Evolutionary conservation across 352 stramenopile species (phyloP), one percentile per base, ranked within the genome.

Genomic region (Globisporangium canariense): DNA sequence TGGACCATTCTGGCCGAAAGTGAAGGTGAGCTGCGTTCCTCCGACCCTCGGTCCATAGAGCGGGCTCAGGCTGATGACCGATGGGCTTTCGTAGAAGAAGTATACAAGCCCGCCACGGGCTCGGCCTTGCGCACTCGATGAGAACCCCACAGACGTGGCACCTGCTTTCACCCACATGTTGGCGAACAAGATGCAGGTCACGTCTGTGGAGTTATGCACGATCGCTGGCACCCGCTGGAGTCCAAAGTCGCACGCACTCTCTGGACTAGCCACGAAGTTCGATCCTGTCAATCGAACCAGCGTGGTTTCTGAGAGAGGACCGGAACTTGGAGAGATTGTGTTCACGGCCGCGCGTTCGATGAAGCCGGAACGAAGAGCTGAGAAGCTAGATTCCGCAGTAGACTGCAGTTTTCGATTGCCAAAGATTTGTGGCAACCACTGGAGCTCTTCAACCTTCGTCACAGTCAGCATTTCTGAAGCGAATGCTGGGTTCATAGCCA

Each of bases 121-220:
- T 57, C 65, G 62, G 10, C 77, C 74, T 34, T 81, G 76, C 3
- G 70, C 72, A 58, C 82, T 82, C 0, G 64, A 72, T 3, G 76
- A 82, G 55, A 79, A 77, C 49, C 36, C 43, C 36, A 85, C 61
- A 0, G n/a, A 3, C 3, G 56, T 36, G 8, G 6, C 18, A 6
- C 70, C 69, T 36, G 54, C 28, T 7, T 45, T 41, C 18, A 57
- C 2, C 68, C 64, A 78, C 59, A 32, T 64, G 0, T 61, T 66
- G 13, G 73, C 55, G 22, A 77, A 45, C 0, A 82, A 36, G 22
- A 80, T 53, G 32, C 76, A 85, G 0, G 49, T 75, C 28, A 41
- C 69, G 67, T 82, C 72, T 0, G 30, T 74, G 0, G 67, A 63
- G 50, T 64, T 77, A 2, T 75, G 36, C 32, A 82, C 66, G 52